These are phyloP conservation scores for Cercospora zeae-maydis DNA, from an alignment of 2,329 filamentous ascomycete species.

Conservation along the genomic window DNA sequence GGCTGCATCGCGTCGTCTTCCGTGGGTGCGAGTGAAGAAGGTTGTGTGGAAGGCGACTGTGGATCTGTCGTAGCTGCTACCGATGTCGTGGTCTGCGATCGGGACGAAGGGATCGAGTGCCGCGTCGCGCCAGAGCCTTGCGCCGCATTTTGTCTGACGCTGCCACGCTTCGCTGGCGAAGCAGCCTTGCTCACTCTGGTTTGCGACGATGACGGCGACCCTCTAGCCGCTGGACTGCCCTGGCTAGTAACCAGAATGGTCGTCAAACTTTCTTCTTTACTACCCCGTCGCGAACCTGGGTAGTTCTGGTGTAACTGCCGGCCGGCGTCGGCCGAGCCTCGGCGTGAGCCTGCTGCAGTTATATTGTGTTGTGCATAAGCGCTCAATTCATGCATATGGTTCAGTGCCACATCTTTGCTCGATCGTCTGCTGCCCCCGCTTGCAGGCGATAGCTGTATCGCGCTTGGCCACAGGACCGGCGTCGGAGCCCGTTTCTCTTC, in stretches of 20 bases:
- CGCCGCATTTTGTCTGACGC: constrained; percentile 18
- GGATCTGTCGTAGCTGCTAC: constrained; percentile 32
- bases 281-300: constrained; percentile 33
- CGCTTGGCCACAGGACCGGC: constrained; percentile 22
- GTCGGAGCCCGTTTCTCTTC: constrained; percentile 30
- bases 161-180: constrained; percentile 25
- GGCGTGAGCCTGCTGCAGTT: constrained; percentile 28
- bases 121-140: constrained; percentile 16
- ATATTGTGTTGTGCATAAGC: constrained; percentile 31
- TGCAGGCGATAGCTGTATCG: constrained; percentile 25
- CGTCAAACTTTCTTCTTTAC: constrained; percentile 37
- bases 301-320: constrained; percentile 35
- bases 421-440: constrained; percentile 33
- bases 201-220: constrained; percentile 25
- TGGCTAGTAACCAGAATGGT: constrained; percentile 37
- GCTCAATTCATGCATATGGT: constrained; percentile 34
- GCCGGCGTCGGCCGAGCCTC: constrained; percentile 37
- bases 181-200: constrained; percentile 17
- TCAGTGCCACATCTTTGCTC: constrained; percentile 38
- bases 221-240: constrained; percentile 27
- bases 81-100: constrained; percentile 35
- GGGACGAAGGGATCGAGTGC: constrained; percentile 32
- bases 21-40: constrained; percentile 34
- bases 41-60: constrained; percentile 34
- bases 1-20: constrained; percentile 27